These are phyloP conservation scores for Cryptococcus hybrid DNA, from an alignment of 1,284 basidiomycete genomes.

Conservation along the genomic window DNA sequence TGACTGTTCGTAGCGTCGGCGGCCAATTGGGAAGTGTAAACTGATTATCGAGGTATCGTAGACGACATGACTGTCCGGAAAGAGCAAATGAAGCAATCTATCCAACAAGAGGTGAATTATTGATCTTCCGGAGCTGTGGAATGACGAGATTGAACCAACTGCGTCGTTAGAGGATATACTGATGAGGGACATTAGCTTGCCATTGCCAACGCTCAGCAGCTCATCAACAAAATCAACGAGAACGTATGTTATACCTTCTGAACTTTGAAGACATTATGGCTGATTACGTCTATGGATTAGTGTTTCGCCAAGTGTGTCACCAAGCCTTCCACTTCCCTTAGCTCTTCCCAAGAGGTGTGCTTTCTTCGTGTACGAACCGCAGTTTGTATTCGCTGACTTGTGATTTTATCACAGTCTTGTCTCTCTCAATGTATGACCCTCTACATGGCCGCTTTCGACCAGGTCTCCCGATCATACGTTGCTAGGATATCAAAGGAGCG, in stretches of 20 bases:
- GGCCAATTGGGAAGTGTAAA: neutral
- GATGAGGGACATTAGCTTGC: conserved; percentile 32
- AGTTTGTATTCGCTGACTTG: neutral
- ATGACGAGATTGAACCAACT: neutral
- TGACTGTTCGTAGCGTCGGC: conserved; percentile 20
- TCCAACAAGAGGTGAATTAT: conserved; percentile 41
- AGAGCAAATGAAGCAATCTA: conserved; percentile 50
- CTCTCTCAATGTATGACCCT: conserved; percentile 49
- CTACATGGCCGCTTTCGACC: conserved; percentile 51
- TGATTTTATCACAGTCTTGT: conserved; percentile 31
- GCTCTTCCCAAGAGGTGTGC: conserved; percentile 44
- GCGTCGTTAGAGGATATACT: neutral
- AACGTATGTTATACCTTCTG: conserved; percentile 35
- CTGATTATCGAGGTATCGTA: neutral
- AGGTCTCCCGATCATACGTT: conserved; percentile 47
- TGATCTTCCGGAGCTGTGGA: neutral
- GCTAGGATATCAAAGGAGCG: conserved; percentile 44
- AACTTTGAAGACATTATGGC: neutral
- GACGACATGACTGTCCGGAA: conserved; percentile 46
- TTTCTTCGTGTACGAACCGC: neutral
- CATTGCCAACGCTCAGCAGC: conserved; percentile 48
- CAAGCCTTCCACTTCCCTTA: conserved; percentile 38
- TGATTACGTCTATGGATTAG: conserved; percentile 18
- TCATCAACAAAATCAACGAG: conserved; percentile 52
- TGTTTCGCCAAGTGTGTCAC: conserved; percentile 50